A percentile compares a stretch with the other conserved stretches of the same genome.
Conservation (phyloP, 2,329 filamentous ascomycete species). For the Leptographium galeiforme region DNA sequence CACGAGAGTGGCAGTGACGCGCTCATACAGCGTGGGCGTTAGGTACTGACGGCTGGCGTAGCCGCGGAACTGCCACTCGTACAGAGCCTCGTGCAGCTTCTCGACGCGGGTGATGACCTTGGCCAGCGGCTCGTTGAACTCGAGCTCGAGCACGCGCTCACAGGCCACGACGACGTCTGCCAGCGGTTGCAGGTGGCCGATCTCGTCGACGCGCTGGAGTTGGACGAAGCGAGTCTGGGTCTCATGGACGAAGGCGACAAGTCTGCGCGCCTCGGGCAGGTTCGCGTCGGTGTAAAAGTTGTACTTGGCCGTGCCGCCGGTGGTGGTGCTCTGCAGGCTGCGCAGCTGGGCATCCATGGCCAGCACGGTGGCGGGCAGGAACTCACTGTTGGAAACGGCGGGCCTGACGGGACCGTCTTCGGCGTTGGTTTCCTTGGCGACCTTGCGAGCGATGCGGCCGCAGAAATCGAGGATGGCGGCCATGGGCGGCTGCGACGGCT, state of each 20-base stretch:
- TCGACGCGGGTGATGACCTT: constrained; percentile 79
- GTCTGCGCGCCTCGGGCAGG: constrained; percentile 57
- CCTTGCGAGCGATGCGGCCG: constrained; percentile 27
- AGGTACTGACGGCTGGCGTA: constrained; percentile 74
- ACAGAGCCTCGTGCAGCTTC: constrained; percentile 69
- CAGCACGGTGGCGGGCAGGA: constrained; percentile 55
- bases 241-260: constrained; percentile 55
- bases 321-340: constrained; percentile 2
- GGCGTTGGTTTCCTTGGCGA: constrained; percentile 15
- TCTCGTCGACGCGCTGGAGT: constrained; percentile 53
- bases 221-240: constrained; percentile 60
- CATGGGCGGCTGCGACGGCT: constrained; percentile 25
- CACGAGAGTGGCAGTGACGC: constrained; percentile 68
- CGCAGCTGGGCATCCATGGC: constrained; percentile 47
- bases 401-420: constrained; percentile 16
- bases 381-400: constrained; percentile 28
- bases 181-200: constrained; percentile 60
- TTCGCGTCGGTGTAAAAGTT: constrained; percentile 88
- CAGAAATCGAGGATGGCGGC: constrained; percentile 31
- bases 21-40: constrained; percentile 57
- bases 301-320: constrained; percentile 34
- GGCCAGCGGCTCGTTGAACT: constrained; percentile 71
- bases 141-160: constrained; percentile 59
- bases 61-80: constrained; percentile 82
- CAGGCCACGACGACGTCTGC: constrained; percentile 66